Evolutionary conservation across 441 rosid genomes (phyloP).

Genomic region (Flueggea neowawraea): DNA sequence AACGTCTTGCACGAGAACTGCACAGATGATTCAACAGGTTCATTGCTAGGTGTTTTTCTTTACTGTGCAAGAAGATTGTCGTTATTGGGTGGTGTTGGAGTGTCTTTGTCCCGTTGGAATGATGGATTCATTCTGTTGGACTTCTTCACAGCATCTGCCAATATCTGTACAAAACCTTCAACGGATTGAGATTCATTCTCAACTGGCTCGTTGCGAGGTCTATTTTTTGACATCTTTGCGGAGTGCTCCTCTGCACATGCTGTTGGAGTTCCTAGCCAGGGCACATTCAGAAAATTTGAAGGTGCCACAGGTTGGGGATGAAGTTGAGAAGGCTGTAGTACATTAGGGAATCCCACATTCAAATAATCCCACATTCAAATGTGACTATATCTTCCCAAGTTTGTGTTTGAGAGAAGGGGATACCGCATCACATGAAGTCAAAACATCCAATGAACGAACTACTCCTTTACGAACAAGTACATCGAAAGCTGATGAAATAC

Average conservation of each 20-base stretch:
- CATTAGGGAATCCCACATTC: slow-evolving; percentile 17
- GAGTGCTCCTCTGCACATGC: slow-evolving; percentile 12
- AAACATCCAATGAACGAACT: slow-evolving; percentile 47
- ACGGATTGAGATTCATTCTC: slow-evolving; percentile 18
- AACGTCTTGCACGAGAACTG: no score
- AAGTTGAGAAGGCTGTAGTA: slow-evolving; percentile 11
- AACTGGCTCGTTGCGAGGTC: slow-evolving; percentile 7
- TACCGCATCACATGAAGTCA: slow-evolving; percentile 38
- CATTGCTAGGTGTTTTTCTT: no score
- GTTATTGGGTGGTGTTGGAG: no score
- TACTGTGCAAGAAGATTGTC: no score
- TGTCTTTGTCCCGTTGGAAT: no score
- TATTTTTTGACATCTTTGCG: slow-evolving; percentile 4
- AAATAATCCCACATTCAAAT: slow-evolving; percentile 11
- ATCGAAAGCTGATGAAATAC: slow-evolving; percentile 58
- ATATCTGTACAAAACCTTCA: slow-evolving; percentile 27
- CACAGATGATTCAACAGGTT: no score
- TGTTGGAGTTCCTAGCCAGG: slow-evolving; percentile 13
- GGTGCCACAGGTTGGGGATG: slow-evolving; percentile 8
- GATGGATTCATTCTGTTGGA: slow-evolving; percentile 9
- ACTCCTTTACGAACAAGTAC: slow-evolving; percentile 66
- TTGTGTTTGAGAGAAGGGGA: slow-evolving; percentile 51
- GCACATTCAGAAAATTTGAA: slow-evolving; percentile 15
- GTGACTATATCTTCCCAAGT: slow-evolving; percentile 37
- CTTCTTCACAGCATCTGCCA: slow-evolving; percentile 28